phyloP scores from a whole-genome alignment of 2,329 filamentous ascomycete species.

The Aspergillus carbonarius region DNA sequence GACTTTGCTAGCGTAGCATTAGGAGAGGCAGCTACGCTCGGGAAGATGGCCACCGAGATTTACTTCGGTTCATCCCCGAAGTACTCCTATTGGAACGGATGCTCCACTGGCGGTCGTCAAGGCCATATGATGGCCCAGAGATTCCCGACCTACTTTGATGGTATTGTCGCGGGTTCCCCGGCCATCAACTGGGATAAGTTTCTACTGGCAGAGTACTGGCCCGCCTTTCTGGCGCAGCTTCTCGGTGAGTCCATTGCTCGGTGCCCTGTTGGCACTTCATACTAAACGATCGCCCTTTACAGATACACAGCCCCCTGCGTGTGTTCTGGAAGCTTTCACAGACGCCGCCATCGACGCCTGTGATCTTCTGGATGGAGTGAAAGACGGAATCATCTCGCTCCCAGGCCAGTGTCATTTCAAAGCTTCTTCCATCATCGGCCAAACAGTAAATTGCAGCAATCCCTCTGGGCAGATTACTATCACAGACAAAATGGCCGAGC shows the following conservation, averaged over 20 bases:
- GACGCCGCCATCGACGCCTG: background rate
- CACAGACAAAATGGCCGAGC: conserved; percentile 23
- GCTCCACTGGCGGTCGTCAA: conserved; percentile 23
- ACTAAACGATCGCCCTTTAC: background rate
- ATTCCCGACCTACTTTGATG: conserved; percentile 25
- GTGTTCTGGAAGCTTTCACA: background rate
- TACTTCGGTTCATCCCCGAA: background rate
- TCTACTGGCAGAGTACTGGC: conserved; percentile 22
- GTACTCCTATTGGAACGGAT: conserved; percentile 15
- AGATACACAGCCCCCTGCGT: background rate
- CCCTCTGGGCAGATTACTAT: conserved; percentile 24
- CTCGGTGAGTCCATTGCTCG: background rate
- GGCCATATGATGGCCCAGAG: conserved; percentile 17
- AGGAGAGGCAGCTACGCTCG: conserved; percentile 7
- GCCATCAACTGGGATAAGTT: conserved; percentile 14
- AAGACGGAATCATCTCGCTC: background rate
- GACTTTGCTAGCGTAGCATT: conserved; percentile 4
- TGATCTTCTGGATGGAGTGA: background rate
- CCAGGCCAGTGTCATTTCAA: conserved; percentile 23
- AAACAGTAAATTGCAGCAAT: conserved; percentile 19
- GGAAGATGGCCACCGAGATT: conserved; percentile 1
- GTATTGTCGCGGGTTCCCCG: conserved; percentile 26
- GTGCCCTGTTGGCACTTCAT: background rate
- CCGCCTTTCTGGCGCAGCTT: background rate
- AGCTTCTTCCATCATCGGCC: conserved; percentile 20